Conservation (phyloP, 768 basidiomycete genomes). For the Tulasnella sp. region DNA sequence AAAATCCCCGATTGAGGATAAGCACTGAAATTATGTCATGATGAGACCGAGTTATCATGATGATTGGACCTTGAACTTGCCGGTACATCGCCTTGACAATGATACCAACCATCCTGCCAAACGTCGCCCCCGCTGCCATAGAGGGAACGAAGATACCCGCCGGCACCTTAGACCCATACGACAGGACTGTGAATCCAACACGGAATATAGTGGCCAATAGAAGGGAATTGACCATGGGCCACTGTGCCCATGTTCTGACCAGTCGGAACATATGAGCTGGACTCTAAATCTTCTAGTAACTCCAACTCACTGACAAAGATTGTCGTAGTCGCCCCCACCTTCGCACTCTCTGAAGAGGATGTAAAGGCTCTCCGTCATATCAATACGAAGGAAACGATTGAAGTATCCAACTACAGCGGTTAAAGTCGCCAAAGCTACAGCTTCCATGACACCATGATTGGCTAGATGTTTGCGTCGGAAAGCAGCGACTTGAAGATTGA, state of each 20-base stretch:
- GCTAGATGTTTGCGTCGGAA: constrained; percentile 86
- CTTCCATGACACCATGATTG: constrained; percentile 78
- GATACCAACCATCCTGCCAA: constrained; percentile 95
- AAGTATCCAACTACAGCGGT: constrained; percentile 90
- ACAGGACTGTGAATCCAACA: constrained; percentile 74
- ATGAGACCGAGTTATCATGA: neutral
- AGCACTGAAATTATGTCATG: constrained; percentile 38
- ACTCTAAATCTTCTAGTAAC: neutral
- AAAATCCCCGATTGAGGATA: constrained; percentile 81
- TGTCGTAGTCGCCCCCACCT: constrained; percentile 80
- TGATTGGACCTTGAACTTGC: constrained; percentile 31
- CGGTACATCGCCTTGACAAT: constrained; percentile 85
- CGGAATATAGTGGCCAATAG: constrained; percentile 85
- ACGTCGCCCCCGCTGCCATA: constrained; percentile 96
- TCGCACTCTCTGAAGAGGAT: constrained; percentile 95
- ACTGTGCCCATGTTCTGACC: constrained; percentile 71
- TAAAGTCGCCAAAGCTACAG: constrained; percentile 70
- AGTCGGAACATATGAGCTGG: neutral
- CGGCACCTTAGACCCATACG: constrained; percentile 94
- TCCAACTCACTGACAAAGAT: constrained; percentile 81
- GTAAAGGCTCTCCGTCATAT: constrained; percentile 95
- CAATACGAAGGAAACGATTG: constrained; percentile 88
- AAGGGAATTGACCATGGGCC: constrained; percentile 89
- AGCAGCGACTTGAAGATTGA: constrained; percentile 88
- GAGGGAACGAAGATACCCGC: constrained; percentile 98